Evolutionary conservation across 1,284 basidiomycete species (phyloP).

Genomic region (Pascua guehoae): DNA sequence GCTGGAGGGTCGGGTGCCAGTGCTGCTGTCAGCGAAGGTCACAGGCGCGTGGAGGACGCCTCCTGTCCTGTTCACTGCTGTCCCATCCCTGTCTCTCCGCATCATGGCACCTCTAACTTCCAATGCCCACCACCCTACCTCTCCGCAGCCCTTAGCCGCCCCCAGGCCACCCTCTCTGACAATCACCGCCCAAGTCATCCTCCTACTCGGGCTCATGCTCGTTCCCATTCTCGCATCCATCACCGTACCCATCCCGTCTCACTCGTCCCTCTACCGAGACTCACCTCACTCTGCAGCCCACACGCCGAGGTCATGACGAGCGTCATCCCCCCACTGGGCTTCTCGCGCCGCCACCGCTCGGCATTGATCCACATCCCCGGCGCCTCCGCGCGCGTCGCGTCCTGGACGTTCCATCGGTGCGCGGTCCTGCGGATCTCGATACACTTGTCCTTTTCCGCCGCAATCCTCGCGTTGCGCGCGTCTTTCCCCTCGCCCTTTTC

Average conservation of each 20-base stretch:
- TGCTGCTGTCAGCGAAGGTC: conserved; percentile 6
- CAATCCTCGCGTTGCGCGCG: conserved; percentile 30
- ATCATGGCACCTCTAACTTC: too few species aligned
- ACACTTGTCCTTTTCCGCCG: conserved; percentile 9
- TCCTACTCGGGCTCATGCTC: too few species aligned
- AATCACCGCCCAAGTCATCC: not conserved
- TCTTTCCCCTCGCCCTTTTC: conserved; percentile 19
- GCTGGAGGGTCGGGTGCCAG: conserved; percentile 62
- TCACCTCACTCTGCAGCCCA: conserved; percentile 76
- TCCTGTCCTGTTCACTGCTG: too few species aligned
- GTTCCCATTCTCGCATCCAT: too few species aligned
- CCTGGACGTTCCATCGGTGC: conserved; percentile 5
- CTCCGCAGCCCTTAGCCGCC: too few species aligned
- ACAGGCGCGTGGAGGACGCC: not conserved
- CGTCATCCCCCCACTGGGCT: conserved; percentile 54
- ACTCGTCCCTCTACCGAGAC: conserved; percentile 18
- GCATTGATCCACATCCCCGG: conserved; percentile 41
- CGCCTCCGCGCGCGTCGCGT: conserved; percentile 29
- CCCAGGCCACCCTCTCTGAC: not conserved
- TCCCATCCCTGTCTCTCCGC: too few species aligned
- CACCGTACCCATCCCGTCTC: not conserved
- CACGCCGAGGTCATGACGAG: conserved; percentile 73
- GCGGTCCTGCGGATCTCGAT: not conserved
- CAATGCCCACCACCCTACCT: too few species aligned
- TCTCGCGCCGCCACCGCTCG: conserved; percentile 18